phyloP scores from a whole-genome alignment of 306 rosid species.

The Crotalaria pallida region DNA sequence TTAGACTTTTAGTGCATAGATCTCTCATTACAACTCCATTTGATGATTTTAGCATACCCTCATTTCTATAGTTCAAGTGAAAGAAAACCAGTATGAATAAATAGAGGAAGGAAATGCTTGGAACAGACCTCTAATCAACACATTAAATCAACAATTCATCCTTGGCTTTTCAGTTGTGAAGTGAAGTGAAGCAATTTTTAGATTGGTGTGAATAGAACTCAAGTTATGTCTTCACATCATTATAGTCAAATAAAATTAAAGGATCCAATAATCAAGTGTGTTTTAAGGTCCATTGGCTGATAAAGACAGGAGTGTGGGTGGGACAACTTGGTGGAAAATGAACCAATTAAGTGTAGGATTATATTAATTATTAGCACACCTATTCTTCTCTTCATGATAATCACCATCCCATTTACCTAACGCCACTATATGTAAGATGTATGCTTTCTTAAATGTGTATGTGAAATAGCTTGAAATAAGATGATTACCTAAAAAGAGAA shows the following conservation, averaged over 20 bases:
- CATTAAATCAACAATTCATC: neutral
- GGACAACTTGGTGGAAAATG: conserved; percentile 9
- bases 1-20: neutral
- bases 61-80: neutral
- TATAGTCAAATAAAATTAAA: conserved; percentile 9
- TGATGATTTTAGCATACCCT: neutral
- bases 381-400: conserved; percentile 10
- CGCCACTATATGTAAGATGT: neutral
- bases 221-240: neutral
- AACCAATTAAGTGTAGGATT: neutral
- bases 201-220: neutral
- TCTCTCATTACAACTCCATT: neutral
- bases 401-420: neutral
- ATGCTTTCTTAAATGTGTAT: neutral
- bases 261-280: neutral
- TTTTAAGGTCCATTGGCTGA: neutral
- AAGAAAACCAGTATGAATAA: neutral
- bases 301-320: neutral
- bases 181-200: conserved; percentile 5
- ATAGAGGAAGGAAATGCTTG: neutral
- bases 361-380: neutral
- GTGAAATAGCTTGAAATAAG: neutral
- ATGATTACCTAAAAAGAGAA: neutral
- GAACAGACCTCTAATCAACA: neutral
- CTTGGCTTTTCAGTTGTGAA: neutral